These are phyloP conservation scores for Malassezia caprae DNA, from an alignment of 1,284 basidiomycete genomes.

Conservation along the genomic window DNA sequence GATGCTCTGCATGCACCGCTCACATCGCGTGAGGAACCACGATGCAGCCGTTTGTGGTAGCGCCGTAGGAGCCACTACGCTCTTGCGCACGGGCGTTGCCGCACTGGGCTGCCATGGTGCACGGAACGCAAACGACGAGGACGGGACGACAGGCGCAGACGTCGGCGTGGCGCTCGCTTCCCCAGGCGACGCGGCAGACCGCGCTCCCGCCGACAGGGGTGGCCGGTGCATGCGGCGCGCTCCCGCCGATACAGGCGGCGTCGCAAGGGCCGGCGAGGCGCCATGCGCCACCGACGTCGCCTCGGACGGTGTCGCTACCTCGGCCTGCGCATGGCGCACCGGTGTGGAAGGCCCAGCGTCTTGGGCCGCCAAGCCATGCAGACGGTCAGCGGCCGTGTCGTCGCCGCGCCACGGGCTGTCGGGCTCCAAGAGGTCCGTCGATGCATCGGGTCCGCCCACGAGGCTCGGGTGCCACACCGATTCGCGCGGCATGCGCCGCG, in stretches of 20 bases:
- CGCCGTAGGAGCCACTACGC: not conserved
- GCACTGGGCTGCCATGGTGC: not conserved
- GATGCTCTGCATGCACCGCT: not conserved
- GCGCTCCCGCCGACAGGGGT: not conserved
- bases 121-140: not conserved
- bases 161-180: not conserved
- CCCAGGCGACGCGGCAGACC: not conserved
- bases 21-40: not conserved
- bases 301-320: not conserved
- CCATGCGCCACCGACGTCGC: not conserved
- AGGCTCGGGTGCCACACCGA: conserved; percentile 18
- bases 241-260: not conserved
- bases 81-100: not conserved
- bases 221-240: not conserved
- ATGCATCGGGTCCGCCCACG: conserved; percentile 12
- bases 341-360: not conserved
- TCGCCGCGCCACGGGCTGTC: not conserved
- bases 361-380: not conserved
- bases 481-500: conserved; percentile 14
- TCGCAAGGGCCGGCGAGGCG: not conserved
- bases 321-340: not conserved
- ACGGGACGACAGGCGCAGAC: not conserved
- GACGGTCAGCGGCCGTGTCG: not conserved
- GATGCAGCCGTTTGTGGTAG: not conserved
- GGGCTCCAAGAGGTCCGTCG: conserved; percentile 4